Percentiles rank a stretch among this genome's conserved stretches.
phyloP scores from a whole-genome alignment of 2,329 filamentous ascomycete genomes.

The Talaromyces sp. region DNA sequence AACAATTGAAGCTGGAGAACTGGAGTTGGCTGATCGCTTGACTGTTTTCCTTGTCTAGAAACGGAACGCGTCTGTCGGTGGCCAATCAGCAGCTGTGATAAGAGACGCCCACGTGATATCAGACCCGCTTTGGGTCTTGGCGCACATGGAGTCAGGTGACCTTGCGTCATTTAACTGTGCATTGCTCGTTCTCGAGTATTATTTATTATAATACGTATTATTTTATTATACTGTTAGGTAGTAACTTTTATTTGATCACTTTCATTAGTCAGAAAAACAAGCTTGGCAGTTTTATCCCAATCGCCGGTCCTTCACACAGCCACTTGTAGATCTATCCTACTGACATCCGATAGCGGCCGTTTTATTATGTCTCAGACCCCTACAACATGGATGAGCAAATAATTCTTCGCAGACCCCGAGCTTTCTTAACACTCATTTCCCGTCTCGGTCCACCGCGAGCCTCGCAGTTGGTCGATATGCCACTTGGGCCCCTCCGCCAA shows the following conservation, averaged over 20 bases:
- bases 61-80: conserved; percentile 4
- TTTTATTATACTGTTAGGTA: not conserved
- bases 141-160: not conserved
- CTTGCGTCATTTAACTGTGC: not conserved
- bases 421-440: not conserved
- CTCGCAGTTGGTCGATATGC: not conserved
- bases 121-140: not conserved
- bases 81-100: not conserved
- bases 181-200: too few relatives aligned
- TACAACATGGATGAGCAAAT: not conserved
- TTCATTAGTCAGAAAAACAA: not conserved
- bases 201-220: too few relatives aligned
- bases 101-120: not conserved
- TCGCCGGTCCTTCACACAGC: not conserved
- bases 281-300: not conserved
- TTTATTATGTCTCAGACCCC: not conserved
- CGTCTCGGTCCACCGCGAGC: not conserved
- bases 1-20: not conserved
- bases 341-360: not conserved
- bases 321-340: not conserved
- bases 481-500: not conserved
- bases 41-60: conserved; percentile 10
- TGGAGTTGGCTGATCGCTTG: conserved; percentile 1
- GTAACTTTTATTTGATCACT: not conserved
- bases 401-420: not conserved